These are phyloP conservation scores for Ophiostoma australiae DNA, from an alignment of 2,329 filamentous ascomycete species.

Conservation along the genomic window DNA sequence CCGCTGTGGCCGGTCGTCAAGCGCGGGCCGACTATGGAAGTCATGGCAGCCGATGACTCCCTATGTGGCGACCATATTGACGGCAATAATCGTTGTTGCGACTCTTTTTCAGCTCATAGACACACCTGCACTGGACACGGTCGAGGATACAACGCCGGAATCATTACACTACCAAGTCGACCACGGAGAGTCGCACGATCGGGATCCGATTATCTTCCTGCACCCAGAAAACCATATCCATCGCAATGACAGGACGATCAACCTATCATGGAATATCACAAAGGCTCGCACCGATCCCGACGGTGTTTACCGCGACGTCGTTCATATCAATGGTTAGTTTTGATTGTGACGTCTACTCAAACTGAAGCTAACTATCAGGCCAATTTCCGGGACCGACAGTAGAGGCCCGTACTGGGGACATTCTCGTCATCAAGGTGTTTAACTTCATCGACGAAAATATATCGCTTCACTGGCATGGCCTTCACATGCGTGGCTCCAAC, in stretches of 20 bases:
- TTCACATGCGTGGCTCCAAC: conserved; percentile 35
- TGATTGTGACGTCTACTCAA: background rate
- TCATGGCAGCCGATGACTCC: background rate
- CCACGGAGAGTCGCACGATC: background rate
- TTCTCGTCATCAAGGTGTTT: conserved; percentile 39
- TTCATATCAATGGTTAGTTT: conserved; percentile 44
- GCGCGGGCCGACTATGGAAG: background rate
- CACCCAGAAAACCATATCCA: conserved; percentile 42
- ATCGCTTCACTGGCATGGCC: conserved; percentile 46
- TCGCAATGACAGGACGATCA: conserved; percentile 35
- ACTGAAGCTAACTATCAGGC: conserved; percentile 9
- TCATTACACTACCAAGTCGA: background rate
- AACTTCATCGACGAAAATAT: conserved; percentile 41
- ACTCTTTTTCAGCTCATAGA: background rate
- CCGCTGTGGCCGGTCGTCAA: background rate
- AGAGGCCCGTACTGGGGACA: conserved; percentile 45
- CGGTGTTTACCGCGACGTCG: conserved; percentile 46
- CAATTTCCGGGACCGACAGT: conserved; percentile 47
- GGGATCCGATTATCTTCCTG: conserved; percentile 27
- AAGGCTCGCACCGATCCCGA: conserved; percentile 40
- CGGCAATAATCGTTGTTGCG: background rate
- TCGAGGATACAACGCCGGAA: no score
- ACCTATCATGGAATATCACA: conserved; percentile 41
- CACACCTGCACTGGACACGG: background rate
- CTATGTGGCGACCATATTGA: background rate